A percentile compares a stretch with the other conserved stretches of the same genome.
These are phyloP conservation scores for Trichoderma pleuroti DNA, from an alignment of 2,329 filamentous ascomycete genomes.

Conservation along the genomic window DNA sequence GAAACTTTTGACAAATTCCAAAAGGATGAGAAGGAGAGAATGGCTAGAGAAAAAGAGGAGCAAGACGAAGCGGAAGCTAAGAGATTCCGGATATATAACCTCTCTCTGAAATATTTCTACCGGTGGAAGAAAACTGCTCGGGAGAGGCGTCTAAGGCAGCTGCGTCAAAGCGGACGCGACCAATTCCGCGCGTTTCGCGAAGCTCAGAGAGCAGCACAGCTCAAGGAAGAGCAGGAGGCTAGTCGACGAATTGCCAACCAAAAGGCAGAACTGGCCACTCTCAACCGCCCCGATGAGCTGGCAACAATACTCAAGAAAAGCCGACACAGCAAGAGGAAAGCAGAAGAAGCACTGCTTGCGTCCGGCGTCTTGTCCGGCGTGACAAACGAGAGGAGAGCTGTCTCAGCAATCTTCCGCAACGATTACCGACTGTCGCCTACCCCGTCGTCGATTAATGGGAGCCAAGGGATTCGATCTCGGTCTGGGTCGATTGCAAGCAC, in stretches of 20 bases:
- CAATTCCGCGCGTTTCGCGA: slow-evolving; percentile 47
- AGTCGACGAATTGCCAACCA: slow-evolving; percentile 27
- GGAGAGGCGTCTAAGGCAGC: slow-evolving; percentile 45
- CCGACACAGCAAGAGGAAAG: slow-evolving; percentile 30
- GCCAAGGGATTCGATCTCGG: slow-evolving; percentile 19
- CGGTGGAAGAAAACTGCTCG: slow-evolving; percentile 51
- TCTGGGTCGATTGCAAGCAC: slow-evolving; percentile 22
- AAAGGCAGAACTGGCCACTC: slow-evolving; percentile 26
- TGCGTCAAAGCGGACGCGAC: slow-evolving; percentile 51
- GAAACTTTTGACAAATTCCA: slow-evolving; percentile 41
- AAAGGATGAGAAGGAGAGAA: slow-evolving; percentile 40
- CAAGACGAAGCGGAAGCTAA: slow-evolving; percentile 44
- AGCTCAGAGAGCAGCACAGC: slow-evolving; percentile 34
- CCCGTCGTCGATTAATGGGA: slow-evolving; percentile 21
- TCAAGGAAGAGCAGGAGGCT: slow-evolving; percentile 35
- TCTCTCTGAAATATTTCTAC: slow-evolving; percentile 55
- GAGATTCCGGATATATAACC: slow-evolving; percentile 47
- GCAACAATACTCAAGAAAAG: slow-evolving; percentile 32
- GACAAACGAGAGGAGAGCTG: slow-evolving; percentile 35
- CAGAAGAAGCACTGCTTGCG: slow-evolving; percentile 39
- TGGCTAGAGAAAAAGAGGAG: slow-evolving; percentile 47
- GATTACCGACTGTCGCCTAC: slow-evolving; percentile 24
- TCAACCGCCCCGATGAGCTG: slow-evolving; percentile 37
- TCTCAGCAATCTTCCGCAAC: slow-evolving; percentile 35
- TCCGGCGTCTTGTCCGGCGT: slow-evolving; percentile 43